Conservation (phyloP, 352 stramenopile genomes). For the Phytophthora rubi region DNA sequence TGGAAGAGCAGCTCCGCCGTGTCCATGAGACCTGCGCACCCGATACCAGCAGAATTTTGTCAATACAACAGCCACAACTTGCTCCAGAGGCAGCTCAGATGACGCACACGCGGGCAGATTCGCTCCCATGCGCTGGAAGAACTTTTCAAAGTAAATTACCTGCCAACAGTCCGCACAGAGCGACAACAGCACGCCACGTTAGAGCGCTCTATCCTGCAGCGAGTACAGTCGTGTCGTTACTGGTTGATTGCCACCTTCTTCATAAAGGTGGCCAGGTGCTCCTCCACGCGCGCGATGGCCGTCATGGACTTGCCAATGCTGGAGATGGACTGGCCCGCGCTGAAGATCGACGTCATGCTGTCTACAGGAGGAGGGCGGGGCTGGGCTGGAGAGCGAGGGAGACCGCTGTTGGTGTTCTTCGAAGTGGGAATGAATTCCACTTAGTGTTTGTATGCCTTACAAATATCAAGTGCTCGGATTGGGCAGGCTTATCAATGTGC, state of each 20-base stretch:
- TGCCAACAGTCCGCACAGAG: slow-evolving; percentile 23
- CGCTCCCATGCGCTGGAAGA: slow-evolving; percentile 70
- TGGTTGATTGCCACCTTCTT: slow-evolving; percentile 60
- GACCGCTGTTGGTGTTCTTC: slow-evolving; percentile 13
- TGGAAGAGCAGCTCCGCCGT: slow-evolving; percentile 67
- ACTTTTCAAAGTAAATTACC: slow-evolving; percentile 87
- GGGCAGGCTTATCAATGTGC: neutral
- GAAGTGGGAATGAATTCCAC: neutral
- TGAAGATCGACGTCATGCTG: slow-evolving; percentile 77
- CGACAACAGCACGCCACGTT: neutral
- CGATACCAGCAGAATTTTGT: neutral
- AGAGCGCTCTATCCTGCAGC: neutral
- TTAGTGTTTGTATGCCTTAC: slow-evolving; percentile 6
- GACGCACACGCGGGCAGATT: slow-evolving; percentile 64
- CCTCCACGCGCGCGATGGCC: slow-evolving; percentile 76
- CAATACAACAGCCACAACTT: slow-evolving; percentile 1
- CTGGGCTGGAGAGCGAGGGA: neutral
- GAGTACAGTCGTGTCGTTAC: neutral
- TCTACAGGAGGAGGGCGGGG: neutral
- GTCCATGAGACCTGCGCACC: slow-evolving; percentile 49
- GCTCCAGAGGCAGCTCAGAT: neutral
- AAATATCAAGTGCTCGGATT: slow-evolving; percentile 1
- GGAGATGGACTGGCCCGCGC: slow-evolving; percentile 83
- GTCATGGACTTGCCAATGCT: slow-evolving; percentile 89
- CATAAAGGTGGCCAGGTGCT: slow-evolving; percentile 87